Base-by-base conservation (phyloP, 805 yeast genomes). In the Starmerella riodocensis region DNA sequence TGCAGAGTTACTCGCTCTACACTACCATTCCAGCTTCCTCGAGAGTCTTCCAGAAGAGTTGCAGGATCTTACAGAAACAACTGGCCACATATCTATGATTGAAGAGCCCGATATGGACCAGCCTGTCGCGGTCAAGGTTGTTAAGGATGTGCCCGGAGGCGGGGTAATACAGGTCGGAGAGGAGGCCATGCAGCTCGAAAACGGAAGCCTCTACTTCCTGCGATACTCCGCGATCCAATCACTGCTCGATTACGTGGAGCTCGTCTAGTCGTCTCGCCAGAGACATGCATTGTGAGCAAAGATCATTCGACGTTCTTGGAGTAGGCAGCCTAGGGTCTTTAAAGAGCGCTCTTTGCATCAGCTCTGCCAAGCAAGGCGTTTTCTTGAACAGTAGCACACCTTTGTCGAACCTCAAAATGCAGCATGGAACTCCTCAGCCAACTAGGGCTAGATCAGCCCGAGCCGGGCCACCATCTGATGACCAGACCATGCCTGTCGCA, bases 181-280 rank as follows among this genome's bases (percentile, higher is more conserved):
- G 8, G 65, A 61, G 24, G 73, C 67, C 37, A 64, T 80, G 3
- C 78, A 71, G 34, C 63, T 77, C 47, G 66, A 62, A 13, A 57
- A 65, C 12, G 76, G 73, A n/a, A 81, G 83, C 28, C 73, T 85
- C 4, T 84, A 81, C 54, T 81, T 80, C 36, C 66, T 83, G 59
- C 66, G 81, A 39, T 86, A 83, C 59, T 67, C 68, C 4, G 69
- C 71, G 0, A 62, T 75, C 6, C 41, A 42, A 9, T 45, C 40
- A 4, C 32, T 45, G 16, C 36, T 33, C 18, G 48, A 44, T 7
- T n/a, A 26, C 16, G 41, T 51, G 5, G 53, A 49, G 35, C 27
- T 51, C 6, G 32, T 51, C 2, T 50, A 23, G 22, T 5, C 37
- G 8, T 24, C 26, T n/a, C n/a, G n/a, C n/a, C n/a, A n/a, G n/a